phyloP scores from a whole-genome alignment of 2,329 filamentous ascomycete species.

The Stemphylium beticola region DNA sequence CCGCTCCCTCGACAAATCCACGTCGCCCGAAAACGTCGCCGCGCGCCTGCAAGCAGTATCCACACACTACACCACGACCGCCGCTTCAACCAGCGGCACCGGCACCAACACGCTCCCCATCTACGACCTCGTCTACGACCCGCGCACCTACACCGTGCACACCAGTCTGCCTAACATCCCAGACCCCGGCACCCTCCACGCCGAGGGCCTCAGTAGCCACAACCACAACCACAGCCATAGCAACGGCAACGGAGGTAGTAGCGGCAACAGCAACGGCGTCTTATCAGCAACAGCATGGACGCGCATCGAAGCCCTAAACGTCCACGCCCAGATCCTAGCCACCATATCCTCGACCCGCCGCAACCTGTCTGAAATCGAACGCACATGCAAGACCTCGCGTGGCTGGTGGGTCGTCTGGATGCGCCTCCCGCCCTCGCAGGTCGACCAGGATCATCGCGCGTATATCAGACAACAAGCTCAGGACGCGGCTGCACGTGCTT shows the following conservation, averaged over 20 bases:
- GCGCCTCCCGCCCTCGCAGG: slow-evolving; percentile 51
- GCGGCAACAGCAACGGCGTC: too few relatives aligned
- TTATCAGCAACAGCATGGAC: slow-evolving; percentile 49
- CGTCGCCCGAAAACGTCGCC: slow-evolving; percentile 50
- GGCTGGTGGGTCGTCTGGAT: slow-evolving; percentile 74
- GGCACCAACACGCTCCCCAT: slow-evolving; percentile 53
- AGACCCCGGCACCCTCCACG: slow-evolving; percentile 54
- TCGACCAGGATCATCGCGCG: background rate
- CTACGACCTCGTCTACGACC: slow-evolving; percentile 67
- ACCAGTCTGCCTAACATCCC: slow-evolving; percentile 70
- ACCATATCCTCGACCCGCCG: slow-evolving; percentile 60
- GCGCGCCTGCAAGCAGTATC: slow-evolving; percentile 50
- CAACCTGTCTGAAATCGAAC: slow-evolving; percentile 58
- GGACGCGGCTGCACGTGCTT: too few relatives aligned
- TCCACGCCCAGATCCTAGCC: slow-evolving; percentile 65
- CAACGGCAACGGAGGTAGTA: too few relatives aligned
- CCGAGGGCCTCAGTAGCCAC: slow-evolving; percentile 44
- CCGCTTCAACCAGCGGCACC: slow-evolving; percentile 40
- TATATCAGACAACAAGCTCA: background rate
- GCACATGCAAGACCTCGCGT: slow-evolving; percentile 67
- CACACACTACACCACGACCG: slow-evolving; percentile 45
- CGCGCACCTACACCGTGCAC: slow-evolving; percentile 62
- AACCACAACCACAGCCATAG: slow-evolving; percentile 8
- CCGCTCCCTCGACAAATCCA: slow-evolving; percentile 52
- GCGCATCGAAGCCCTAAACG: slow-evolving; percentile 65